Evolutionary conservation across 2,329 filamentous ascomycete species (phyloP).

Genomic region (Phyllosticta citribraziliensis): DNA sequence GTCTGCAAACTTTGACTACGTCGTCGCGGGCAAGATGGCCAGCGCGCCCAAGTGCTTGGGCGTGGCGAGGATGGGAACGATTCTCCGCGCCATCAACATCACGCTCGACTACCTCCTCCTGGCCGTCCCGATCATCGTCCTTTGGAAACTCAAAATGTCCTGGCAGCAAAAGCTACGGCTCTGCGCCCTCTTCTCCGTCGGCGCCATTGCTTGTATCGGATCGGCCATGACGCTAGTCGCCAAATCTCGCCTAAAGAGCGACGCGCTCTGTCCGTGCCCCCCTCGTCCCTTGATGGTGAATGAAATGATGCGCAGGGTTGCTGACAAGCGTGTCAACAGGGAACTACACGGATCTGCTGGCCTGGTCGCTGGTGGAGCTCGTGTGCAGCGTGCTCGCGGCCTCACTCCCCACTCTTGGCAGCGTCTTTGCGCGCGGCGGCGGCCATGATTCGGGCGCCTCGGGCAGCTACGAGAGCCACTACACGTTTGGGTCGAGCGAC

Average conservation of each 20-base stretch:
- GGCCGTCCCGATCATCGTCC: slow-evolving; percentile 25
- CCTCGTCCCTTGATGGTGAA: slow-evolving; percentile 14
- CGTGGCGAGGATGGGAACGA: slow-evolving; percentile 13
- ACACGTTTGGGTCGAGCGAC: neutral
- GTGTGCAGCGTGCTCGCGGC: slow-evolving; percentile 24
- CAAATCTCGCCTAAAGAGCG: slow-evolving; percentile 1
- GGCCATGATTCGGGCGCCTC: neutral
- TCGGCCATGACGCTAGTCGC: slow-evolving; percentile 15
- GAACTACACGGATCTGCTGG: slow-evolving; percentile 20
- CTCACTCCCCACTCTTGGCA: slow-evolving; percentile 23
- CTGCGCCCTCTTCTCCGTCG: slow-evolving; percentile 24
- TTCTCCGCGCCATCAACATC: slow-evolving; percentile 25
- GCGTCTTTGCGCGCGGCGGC: neutral
- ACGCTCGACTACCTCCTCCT: slow-evolving; percentile 26
- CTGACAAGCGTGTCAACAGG: slow-evolving; percentile 8
- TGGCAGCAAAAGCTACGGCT: slow-evolving; percentile 22
- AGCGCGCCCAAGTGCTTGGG: slow-evolving; percentile 15
- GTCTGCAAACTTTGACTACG: slow-evolving; percentile 19
- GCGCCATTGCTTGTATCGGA: slow-evolving; percentile 23
- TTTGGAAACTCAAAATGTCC: slow-evolving; percentile 26
- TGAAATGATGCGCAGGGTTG: neutral
- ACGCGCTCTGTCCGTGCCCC: slow-evolving; percentile 15
- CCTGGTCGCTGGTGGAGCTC: slow-evolving; percentile 16
- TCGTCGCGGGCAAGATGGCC: slow-evolving; percentile 16
- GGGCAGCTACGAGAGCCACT: neutral